Base-by-base conservation (phyloP, 2,329 filamentous ascomycete species). In the Nemania sp. region DNA sequence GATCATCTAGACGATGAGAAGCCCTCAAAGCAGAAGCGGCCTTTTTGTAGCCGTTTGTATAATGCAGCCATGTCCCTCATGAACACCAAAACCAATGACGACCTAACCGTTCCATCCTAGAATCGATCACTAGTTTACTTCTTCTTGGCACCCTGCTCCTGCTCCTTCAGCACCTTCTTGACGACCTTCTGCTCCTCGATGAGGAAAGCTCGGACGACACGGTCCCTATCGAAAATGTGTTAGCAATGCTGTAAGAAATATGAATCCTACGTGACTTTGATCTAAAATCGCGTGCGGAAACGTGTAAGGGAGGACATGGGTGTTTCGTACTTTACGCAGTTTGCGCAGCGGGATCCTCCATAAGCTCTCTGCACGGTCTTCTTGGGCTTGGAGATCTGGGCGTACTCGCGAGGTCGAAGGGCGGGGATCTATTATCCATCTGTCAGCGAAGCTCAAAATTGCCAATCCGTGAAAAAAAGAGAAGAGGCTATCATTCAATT, bases 161-260 rank as follows among this genome's bases (percentile, higher is more conserved):
- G 93, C 89, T 98, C 95, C 92, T 98, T 98, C 83, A 98, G 90
- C 80, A 99, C 96, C 93, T 99, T 99, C 94, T 99, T 99, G 86
- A 99, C 96, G 80, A 99, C 98, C 93, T 99, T 99, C 90, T 99
- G 96, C 91, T 99, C 96, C 89, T 99, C 97, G 77, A 99, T 98
- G 84, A 99, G 87, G 92, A 99, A 99, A 74, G 96, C 96, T 79
- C 96, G 93, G 78, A 98, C 93, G 78, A 99, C 93, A 79, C 96
- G 92, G 88, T 99, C 96, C 85, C 69, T 71, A 32, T 59, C 6
- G n/a, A 29, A 35, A 22, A 54, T 26, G 20, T 41, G 60, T 71
- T 29, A 71, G 69, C 45, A 51, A 49, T 47, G 15, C n/a, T 22
- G 29, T 20, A 41, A 58, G 13, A n/a, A 26, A 13, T 8, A 27